A percentile compares a stretch with the other conserved stretches of the same genome.
These are phyloP conservation scores for Aspergillus versicolor DNA, from an alignment of 2,329 filamentous ascomycete species.

Conservation along the genomic window DNA sequence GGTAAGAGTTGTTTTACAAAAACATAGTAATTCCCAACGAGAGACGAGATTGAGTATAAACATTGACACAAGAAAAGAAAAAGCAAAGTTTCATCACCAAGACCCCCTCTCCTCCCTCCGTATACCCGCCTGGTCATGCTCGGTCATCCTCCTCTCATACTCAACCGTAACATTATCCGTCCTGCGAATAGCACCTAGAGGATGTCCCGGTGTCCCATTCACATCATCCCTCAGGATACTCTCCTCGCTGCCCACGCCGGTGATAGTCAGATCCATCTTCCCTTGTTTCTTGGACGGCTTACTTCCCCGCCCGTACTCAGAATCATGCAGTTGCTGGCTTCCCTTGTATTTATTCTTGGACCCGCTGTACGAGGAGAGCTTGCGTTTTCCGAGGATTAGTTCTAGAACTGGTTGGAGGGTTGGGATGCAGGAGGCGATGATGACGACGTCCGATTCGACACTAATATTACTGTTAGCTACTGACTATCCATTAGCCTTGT, in stretches of 20 bases:
- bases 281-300: slow-evolving; percentile 5
- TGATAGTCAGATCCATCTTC: slow-evolving; percentile 4
- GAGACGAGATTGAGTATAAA: too few relatives aligned
- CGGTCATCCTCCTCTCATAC: slow-evolving; percentile 12
- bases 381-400: slow-evolving; percentile 20
- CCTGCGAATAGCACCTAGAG: slow-evolving; percentile 17
- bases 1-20: too few relatives aligned
- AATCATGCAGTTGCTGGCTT: not conserved
- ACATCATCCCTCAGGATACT: slow-evolving; percentile 17
- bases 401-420: slow-evolving; percentile 35
- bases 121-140: too few relatives aligned
- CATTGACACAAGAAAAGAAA: too few relatives aligned
- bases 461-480: slow-evolving; percentile 6
- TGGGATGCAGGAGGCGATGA: slow-evolving; percentile 38
- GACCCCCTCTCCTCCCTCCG: too few relatives aligned
- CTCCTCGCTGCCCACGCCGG: slow-evolving; percentile 18
- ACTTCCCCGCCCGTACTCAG: not conserved
- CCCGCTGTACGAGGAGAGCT: slow-evolving; percentile 17
- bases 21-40: too few relatives aligned
- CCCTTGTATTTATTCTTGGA: slow-evolving; percentile 16
- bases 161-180: slow-evolving; percentile 24
- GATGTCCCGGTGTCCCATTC: not conserved
- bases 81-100: too few relatives aligned
- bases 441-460: slow-evolving; percentile 34
- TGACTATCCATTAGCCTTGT: too few relatives aligned